phyloP scores from a whole-genome alignment of 768 basidiomycete species.

The Gymnopilus dilepis region DNA sequence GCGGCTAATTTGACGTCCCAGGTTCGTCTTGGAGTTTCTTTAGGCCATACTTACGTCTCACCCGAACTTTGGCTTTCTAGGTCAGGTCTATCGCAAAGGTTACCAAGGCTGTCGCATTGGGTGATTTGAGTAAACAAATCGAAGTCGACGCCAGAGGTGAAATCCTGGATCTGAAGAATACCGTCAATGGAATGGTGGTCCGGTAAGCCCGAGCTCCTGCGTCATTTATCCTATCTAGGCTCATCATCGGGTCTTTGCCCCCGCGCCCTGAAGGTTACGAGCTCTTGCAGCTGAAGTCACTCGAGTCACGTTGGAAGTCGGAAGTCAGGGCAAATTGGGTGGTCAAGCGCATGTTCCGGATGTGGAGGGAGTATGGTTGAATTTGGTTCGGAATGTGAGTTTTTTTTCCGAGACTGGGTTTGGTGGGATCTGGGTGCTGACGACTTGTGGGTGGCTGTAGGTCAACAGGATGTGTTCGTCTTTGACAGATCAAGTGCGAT shows the following conservation, averaged over 20 bases:
- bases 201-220: constrained; percentile 30
- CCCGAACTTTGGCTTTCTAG: constrained; percentile 21
- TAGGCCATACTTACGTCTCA: background rate
- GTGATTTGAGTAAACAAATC: constrained; percentile 89
- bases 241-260: background rate
- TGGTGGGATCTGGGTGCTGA: background rate
- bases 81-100: constrained; percentile 91
- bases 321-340: constrained; percentile 87
- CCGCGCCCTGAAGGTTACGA: constrained; percentile 42
- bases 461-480: constrained; percentile 85
- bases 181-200: constrained; percentile 65
- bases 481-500: constrained; percentile 80
- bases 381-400: constrained; percentile 76
- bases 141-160: constrained; percentile 92
- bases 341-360: constrained; percentile 89
- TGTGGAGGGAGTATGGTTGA: constrained; percentile 91
- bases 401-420: background rate
- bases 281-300: constrained; percentile 84
- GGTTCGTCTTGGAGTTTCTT: constrained; percentile 32
- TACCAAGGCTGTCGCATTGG: constrained; percentile 92
- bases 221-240: background rate
- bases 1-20: constrained; percentile 82
- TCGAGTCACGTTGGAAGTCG: constrained; percentile 84
- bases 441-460: constrained; percentile 31
- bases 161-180: constrained; percentile 80